These are phyloP conservation scores for carrot (Daucus carota) DNA, from an alignment of 129 eudicot species.

Conservation along the genomic window DH1_v3.0 NC_030383.2:54786501-54787000, in stretches of 20 bases:
- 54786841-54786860: not conserved
- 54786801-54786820: not conserved
- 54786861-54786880: not conserved
- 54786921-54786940: constrained; percentile 12
- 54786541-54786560: constrained; percentile 8
- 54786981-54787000: not conserved
- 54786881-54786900: constrained; percentile 10
- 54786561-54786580: constrained; percentile 38
- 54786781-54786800: not conserved
- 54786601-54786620: constrained; percentile 27
- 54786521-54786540: not conserved
- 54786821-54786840: not conserved
- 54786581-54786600: constrained; percentile 26
- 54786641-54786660: constrained; percentile 32
- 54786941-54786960: not conserved
- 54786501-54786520: constrained; percentile 16
- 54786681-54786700: constrained; percentile 27
- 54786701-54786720: constrained; percentile 10
- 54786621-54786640: constrained; percentile 20
- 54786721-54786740: not conserved
- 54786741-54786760: not conserved
- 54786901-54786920: constrained; percentile 13
- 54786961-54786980: not conserved
- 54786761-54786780: not conserved
- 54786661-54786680: constrained; percentile 30